These are phyloP conservation scores for Gracilaria domingensis DNA, from an alignment of 23 red algal species.

Conservation along the genomic window DNA sequence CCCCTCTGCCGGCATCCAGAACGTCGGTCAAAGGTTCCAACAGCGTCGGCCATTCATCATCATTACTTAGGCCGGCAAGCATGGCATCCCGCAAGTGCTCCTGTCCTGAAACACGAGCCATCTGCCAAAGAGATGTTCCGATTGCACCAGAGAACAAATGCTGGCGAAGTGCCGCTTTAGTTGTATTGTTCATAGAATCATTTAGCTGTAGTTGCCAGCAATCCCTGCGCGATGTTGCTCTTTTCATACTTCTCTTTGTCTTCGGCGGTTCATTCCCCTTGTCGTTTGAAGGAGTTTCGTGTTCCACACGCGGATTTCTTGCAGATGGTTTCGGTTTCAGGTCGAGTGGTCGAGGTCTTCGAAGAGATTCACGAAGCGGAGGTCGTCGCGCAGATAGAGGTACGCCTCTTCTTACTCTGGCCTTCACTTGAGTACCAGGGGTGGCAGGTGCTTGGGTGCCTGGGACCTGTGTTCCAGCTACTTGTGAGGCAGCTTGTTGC, in stretches of 20 bases:
- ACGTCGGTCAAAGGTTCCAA: conserved; percentile 11
- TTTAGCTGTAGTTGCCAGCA: background rate
- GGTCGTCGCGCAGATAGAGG: background rate
- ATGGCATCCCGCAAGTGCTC: conserved; percentile 7
- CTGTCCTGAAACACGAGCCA: conserved; percentile 18
- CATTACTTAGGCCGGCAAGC: conserved; percentile 7
- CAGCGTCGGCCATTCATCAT: conserved; percentile 9
- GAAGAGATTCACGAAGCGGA: background rate
- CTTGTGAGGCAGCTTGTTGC: background rate
- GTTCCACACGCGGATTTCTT: background rate
- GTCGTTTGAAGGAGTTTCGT: background rate
- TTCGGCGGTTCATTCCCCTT: background rate
- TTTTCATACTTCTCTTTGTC: background rate
- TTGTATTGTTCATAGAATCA: conserved; percentile 18
- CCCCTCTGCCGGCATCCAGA: conserved; percentile 17
- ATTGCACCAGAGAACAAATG: conserved; percentile 10
- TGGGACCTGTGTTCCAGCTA: conserved; percentile 3
- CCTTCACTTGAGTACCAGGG: background rate
- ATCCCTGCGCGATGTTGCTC: background rate
- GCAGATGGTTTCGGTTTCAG: background rate
- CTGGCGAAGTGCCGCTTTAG: conserved; percentile 12
- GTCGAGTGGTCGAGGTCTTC: background rate
- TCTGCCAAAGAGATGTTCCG: conserved; percentile 15
- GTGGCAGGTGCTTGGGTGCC: background rate
- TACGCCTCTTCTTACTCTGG: background rate